These are phyloP conservation scores for Fusarium multiceps DNA, from an alignment of 2,329 filamentous ascomycete genomes.

Conservation along the genomic window DNA sequence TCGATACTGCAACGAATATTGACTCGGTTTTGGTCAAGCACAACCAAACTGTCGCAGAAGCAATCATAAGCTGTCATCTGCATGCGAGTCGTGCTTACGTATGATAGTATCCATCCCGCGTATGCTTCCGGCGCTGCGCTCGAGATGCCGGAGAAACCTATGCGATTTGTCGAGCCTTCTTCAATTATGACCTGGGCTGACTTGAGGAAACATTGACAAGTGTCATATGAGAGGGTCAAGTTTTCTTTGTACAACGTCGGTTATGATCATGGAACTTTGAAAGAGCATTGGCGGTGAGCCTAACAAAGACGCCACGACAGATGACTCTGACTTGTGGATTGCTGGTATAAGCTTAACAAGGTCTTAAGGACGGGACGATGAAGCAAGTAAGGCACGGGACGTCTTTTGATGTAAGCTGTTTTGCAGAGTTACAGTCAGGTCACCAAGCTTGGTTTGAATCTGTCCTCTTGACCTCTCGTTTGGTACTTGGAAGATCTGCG, in stretches of 20 bases:
- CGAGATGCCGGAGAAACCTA: not conserved
- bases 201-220: not conserved
- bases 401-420: not conserved
- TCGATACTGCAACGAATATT: not conserved
- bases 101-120: not conserved
- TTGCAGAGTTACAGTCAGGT: not conserved
- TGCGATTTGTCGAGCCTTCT: not conserved
- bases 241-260: not conserved
- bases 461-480: not conserved
- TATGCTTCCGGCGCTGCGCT: not conserved
- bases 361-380: not conserved
- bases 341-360: not conserved
- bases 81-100: not conserved
- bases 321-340: not conserved
- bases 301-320: not conserved
- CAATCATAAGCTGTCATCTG: not conserved
- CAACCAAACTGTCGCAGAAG: not conserved
- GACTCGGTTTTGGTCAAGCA: not conserved
- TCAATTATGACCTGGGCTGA: not conserved
- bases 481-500: not conserved
- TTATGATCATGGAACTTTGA: not conserved
- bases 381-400: not conserved
- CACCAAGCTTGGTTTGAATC: not conserved
- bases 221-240: not conserved
- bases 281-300: not conserved